Evolutionary conservation across 495 filamentous ascomycete genomes (phyloP), one percentile per base, ranked within the genome.

Genomic region (Friedmanniomyces simplex): DNA sequence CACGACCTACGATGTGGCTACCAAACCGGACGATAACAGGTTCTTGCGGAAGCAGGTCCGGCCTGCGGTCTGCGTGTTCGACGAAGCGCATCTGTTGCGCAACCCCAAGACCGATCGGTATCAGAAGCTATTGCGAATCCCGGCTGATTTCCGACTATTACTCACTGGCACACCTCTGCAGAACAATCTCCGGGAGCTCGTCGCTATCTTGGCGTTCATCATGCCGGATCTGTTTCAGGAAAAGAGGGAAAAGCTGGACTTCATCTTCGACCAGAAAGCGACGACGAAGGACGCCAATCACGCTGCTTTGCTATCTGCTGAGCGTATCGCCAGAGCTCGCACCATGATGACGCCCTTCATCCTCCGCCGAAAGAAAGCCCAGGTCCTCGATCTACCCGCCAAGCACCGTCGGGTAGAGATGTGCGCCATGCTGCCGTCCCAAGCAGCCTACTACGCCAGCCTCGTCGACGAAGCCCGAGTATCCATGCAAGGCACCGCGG

Each of bases 301-400:
- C 63, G 82, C 83, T 1, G 83, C 89, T 6, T 74, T 97, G 3
- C 73, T 97, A 1, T 93, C 90, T 0, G 81, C 79, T 6, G 88
- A 95, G 68, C 83, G 93, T 4, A 93, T 96, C 49, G 78, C 80
- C 21, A 79, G 89, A 32, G 93, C 93, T 0, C 84, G 88, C 45
- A 87, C 89, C 0, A 96, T 98, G 77, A 82, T 98, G 69, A 87
- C 91, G 36, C 93, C 93, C 0, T 98, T 97, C 67, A 87, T 98
- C 24, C 73, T 98, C 0, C 89, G 94, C 37, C 79, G 93, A 5
- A 91, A 93, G 73, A 98, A 98, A 72, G 83, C 88, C 45, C 90
- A 96, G 62, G 94, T 97, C n/a, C 77, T 96, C 12, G 82, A 84
- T 63, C 74, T 98, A 21, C 90, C 93, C 0, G 73, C 76, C n/a